Evolutionary conservation across 495 filamentous ascomycete genomes (phyloP), one percentile per base, ranked within the genome.

Genomic region (Aspergillus leporis): DNA sequence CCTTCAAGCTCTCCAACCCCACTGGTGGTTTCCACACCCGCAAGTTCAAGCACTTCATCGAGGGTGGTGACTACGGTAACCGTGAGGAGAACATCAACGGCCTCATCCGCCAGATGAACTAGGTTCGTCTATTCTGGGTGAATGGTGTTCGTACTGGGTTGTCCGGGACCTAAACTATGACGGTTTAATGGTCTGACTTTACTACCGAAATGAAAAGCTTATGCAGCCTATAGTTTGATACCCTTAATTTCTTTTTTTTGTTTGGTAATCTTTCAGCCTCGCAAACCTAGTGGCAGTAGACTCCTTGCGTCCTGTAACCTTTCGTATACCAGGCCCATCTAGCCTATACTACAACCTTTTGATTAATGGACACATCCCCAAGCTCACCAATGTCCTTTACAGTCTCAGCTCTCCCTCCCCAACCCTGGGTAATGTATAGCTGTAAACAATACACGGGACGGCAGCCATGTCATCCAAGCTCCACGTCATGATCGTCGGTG

Each of bases 11-110:
- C 68, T 91, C 85, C 84, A 96, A 92, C 83, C 94, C 94, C 69
- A 98, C 81, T 62, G 95, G 94, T 72, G 93, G 95, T 53, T 98
- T 98, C 90, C 84, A 89, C 73, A 78, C 87, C 56, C 85, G 94
- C 77, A 98, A 98, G 84, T 98, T 98, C 89, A 92, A 91, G 84
- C 95, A 98, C 84, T 98, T 91, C 85, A 90, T 98, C 65, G 90
- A 98, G 87, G 94, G 94, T 79, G 93, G 93, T 85, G 94, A 98
- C 79, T 81, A 93, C 65, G 94, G 94, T 78, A 97, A 98, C 85
- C 86, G 94, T 68, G 94, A 98, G 82, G 93, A 98, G 67, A 90
- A 97, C 83, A 98, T 98, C 86, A 98, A 98, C 83, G 78, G 72
- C 68, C 86, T 98, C 71, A 89, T 98, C 82, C 85, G 90, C 77